phyloP scores from a whole-genome alignment of 495 filamentous ascomycete species.

The Ramalina intermedia region DNA sequence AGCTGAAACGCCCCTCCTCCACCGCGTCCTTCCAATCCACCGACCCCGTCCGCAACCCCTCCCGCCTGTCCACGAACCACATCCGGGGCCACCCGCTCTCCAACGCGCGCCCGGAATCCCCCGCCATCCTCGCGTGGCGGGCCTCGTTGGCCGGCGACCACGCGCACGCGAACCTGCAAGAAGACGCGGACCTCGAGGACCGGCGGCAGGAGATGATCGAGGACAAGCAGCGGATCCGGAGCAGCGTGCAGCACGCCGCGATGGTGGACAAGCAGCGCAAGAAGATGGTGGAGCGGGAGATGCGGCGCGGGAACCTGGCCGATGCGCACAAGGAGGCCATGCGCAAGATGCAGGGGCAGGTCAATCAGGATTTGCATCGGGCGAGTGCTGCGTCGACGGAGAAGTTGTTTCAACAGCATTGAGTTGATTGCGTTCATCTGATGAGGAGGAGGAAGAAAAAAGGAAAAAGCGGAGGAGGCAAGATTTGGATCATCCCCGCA shows the following conservation, averaged over 20 bases:
- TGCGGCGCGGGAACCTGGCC: conserved; percentile 57
- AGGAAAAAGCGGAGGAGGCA: too few relatives aligned
- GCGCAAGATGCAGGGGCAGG: conserved; percentile 64
- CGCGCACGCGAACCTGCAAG: conserved; percentile 16
- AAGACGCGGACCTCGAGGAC: conserved; percentile 21
- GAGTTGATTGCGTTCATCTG: too few relatives aligned
- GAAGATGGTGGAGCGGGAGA: conserved; percentile 51
- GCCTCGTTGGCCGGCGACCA: conserved; percentile 13
- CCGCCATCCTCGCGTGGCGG: conserved; percentile 15
- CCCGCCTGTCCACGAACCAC: not conserved
- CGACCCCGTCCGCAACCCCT: not conserved
- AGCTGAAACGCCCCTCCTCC: not conserved
- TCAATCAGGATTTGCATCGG: conserved; percentile 25
- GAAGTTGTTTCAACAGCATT: too few relatives aligned
- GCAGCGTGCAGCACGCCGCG: not conserved
- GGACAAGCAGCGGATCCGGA: conserved; percentile 17
- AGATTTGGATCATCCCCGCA: too few relatives aligned
- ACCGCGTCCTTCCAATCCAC: not conserved
- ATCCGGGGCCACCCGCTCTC: not conserved
- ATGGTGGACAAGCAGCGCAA: conserved; percentile 19
- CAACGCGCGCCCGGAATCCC: conserved; percentile 9
- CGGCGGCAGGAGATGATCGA: conserved; percentile 32
- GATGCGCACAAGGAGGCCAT: conserved; percentile 71
- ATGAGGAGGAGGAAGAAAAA: too few relatives aligned
- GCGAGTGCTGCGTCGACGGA: too few relatives aligned